A percentile compares a stretch with the other conserved stretches of the same genome.
These are phyloP conservation scores for Starmerella potacharoeniae DNA, from an alignment of 805 yeast species.

Conservation along the genomic window DNA sequence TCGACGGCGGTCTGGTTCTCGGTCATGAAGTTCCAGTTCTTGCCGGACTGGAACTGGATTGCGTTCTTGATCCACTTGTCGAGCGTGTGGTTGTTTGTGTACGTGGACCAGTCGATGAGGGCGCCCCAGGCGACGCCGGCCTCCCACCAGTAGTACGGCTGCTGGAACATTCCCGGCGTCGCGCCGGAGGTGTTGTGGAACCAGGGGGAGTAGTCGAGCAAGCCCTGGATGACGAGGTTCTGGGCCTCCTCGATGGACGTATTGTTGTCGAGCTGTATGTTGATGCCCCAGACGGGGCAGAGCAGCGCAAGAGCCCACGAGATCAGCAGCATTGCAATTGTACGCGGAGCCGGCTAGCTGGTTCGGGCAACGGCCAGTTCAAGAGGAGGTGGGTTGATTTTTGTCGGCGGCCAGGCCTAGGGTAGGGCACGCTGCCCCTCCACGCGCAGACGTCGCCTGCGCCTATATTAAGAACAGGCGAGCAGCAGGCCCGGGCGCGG, in stretches of 20 bases:
- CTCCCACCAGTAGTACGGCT: slow-evolving; percentile 98
- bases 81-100: slow-evolving; percentile 58
- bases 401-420: not conserved
- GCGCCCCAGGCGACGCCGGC: slow-evolving; percentile 95
- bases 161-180: slow-evolving; percentile 72
- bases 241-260: slow-evolving; percentile 41
- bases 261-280: slow-evolving; percentile 21
- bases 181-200: slow-evolving; percentile 57
- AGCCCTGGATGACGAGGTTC: slow-evolving; percentile 44
- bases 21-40: slow-evolving; percentile 70
- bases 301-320: slow-evolving; percentile 4
- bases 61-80: slow-evolving; percentile 49
- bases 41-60: slow-evolving; percentile 61
- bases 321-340: slow-evolving; percentile 3
- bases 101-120: slow-evolving; percentile 65
- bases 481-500: not conserved
- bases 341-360: not conserved
- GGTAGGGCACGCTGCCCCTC: not conserved
- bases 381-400: not conserved
- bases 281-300: slow-evolving; percentile 3
- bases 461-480: not conserved
- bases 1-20: slow-evolving; percentile 80
- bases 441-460: not conserved
- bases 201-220: slow-evolving; percentile 49
- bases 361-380: not conserved